Evolutionary conservation across 2,329 filamentous ascomycete species (phyloP).

Genomic region (Microdochium trichocladiopsis): DNA sequence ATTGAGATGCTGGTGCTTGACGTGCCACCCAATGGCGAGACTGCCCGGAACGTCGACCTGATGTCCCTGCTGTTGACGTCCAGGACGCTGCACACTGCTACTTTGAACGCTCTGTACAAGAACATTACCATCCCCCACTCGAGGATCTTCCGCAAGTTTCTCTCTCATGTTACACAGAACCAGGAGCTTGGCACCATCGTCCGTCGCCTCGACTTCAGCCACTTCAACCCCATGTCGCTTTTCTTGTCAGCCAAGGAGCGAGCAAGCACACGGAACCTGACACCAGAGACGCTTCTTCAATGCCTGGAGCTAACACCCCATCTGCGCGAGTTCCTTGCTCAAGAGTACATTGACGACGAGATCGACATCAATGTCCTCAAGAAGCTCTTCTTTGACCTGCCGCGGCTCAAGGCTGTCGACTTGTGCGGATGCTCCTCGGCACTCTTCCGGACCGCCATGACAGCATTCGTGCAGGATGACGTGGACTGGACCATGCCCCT

Average conservation of each 20-base stretch:
- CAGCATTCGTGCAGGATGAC: constrained; percentile 35
- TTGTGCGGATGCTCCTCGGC: constrained; percentile 70
- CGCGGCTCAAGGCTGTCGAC: constrained; percentile 60
- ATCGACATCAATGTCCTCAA: constrained; percentile 59
- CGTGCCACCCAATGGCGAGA: constrained; percentile 66
- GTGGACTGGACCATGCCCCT: constrained; percentile 47
- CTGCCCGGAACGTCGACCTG: constrained; percentile 70
- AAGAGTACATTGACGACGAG: constrained; percentile 77
- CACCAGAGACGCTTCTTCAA: constrained; percentile 62
- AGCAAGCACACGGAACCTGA: constrained; percentile 68
- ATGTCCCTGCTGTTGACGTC: constrained; percentile 72
- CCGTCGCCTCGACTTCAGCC: constrained; percentile 74
- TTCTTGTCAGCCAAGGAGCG: constrained; percentile 72
- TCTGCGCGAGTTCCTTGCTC: constrained; percentile 69
- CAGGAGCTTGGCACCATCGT: constrained; percentile 67
- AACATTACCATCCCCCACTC: constrained; percentile 81
- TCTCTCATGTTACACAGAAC: constrained; percentile 60
- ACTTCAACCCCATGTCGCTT: constrained; percentile 74
- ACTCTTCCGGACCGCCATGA: constrained; percentile 60
- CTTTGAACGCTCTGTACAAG: constrained; percentile 67
- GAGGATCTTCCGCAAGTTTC: constrained; percentile 74
- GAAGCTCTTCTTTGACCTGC: constrained; percentile 63
- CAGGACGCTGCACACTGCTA: constrained; percentile 65
- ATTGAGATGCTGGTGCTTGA: constrained; percentile 70
- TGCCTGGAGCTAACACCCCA: constrained; percentile 67